phyloP scores from a whole-genome alignment of 331 rosid genomes.

The Pyracantha coccinea region DNA sequence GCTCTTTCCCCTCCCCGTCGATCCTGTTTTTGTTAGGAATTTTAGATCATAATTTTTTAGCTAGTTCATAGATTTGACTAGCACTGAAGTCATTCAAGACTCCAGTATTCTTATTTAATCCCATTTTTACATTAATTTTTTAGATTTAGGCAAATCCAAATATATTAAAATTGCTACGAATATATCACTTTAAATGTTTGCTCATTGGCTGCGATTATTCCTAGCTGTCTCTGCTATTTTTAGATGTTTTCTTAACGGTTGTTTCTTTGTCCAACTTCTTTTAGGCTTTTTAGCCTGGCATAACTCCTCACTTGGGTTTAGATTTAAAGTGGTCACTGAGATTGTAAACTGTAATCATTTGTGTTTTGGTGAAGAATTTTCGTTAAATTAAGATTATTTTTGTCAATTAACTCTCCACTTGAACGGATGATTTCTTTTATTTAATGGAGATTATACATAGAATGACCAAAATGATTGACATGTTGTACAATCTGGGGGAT shows the following conservation, averaged over 20 bases:
- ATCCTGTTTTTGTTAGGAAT: conserved; percentile 31
- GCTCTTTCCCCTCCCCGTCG: conserved; percentile 20
- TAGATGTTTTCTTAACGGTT: too few species aligned
- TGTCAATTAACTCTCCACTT: too few species aligned
- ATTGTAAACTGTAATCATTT: too few species aligned
- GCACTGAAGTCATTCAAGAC: conserved; percentile 9
- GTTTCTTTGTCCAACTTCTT: too few species aligned
- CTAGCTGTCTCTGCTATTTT: background rate
- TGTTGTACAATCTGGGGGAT: fast-evolving
- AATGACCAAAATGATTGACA: too few species aligned
- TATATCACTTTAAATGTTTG: background rate
- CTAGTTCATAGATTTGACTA: conserved; percentile 56
- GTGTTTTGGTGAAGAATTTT: too few species aligned
- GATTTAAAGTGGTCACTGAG: too few species aligned
- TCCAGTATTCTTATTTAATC: conserved; percentile 15
- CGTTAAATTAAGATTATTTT: too few species aligned
- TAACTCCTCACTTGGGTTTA: too few species aligned
- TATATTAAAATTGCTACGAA: background rate
- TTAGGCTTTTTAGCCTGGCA: too few species aligned
- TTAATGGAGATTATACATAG: too few species aligned
- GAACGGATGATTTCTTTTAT: too few species aligned
- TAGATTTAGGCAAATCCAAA: conserved; percentile 1
- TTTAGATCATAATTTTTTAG: conserved; percentile 22
- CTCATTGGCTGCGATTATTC: background rate
- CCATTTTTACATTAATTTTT: conserved; percentile 3